These are phyloP conservation scores for Exserohilum turcica DNA, from an alignment of 2,329 filamentous ascomycete species.

Conservation along the genomic window DNA sequence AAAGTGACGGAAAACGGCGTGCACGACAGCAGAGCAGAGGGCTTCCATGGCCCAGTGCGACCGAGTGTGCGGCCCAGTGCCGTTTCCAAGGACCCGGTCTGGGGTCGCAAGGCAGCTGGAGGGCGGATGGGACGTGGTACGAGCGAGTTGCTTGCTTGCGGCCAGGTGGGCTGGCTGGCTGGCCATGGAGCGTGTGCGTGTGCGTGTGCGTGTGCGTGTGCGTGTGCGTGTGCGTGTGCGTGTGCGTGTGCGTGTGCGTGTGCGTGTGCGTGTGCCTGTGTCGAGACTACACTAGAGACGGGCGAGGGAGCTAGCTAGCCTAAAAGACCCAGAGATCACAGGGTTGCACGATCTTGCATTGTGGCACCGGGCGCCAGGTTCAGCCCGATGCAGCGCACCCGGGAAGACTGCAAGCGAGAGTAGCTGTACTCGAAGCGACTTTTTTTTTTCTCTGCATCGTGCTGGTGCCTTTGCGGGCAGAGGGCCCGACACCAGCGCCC, in stretches of 20 bases:
- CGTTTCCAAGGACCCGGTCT: constrained; percentile 36
- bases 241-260: too few relatives aligned
- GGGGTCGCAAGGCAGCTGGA: constrained; percentile 11
- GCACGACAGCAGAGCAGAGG: constrained; percentile 32
- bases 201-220: too few relatives aligned
- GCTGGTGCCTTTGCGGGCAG: too few relatives aligned
- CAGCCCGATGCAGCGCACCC: constrained; percentile 43
- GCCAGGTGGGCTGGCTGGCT: too few relatives aligned
- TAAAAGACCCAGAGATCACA: constrained; percentile 25
- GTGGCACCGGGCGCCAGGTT: constrained; percentile 45
- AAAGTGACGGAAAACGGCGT: constrained; percentile 47
- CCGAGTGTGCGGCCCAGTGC: constrained; percentile 5
- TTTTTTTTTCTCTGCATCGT: too few relatives aligned
- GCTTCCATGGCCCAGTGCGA: constrained; percentile 23
- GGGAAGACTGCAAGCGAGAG: constrained; percentile 23
- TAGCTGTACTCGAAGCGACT: background rate
- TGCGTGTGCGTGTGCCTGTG: too few relatives aligned
- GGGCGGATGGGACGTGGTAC: constrained; percentile 24
- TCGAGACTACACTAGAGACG: constrained; percentile 5
- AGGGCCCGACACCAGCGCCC: too few relatives aligned
- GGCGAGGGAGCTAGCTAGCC: constrained; percentile 26
- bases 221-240: too few relatives aligned
- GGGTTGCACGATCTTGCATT: constrained; percentile 46
- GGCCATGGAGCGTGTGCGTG: too few relatives aligned
- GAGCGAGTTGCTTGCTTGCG: background rate